Evolutionary conservation across 108 stramenopile species (phyloP), one percentile per base, ranked within the genome.

Genomic region (Stephanodiscus triporus): DNA sequence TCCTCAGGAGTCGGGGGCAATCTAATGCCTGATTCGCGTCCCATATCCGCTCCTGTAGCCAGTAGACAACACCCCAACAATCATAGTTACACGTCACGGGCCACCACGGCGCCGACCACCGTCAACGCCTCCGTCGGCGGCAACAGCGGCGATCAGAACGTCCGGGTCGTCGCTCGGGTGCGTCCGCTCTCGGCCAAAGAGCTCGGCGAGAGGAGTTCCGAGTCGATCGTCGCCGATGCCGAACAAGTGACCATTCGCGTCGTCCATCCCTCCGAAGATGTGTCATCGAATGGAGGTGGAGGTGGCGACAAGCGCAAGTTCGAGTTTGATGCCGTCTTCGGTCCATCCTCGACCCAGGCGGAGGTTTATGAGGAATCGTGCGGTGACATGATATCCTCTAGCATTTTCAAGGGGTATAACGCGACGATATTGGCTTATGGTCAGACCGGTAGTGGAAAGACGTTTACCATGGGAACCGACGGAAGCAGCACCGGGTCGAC

Each of bases 361-460:
- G 78, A 93, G 42, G 89, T 99, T 2, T 99, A 98, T 72, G 87
- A 95, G 45, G 84, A 82, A 6, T 77, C 85, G 20, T 86, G 86
- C 6, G 73, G 72, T 26, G 81, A 87, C 47, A 80, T 91, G 42
- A 86, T 94, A 26, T 20, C 51, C 20, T 20, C 51, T 6, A 24
- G 23, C 23, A 53, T 53, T 42, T 76, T 89, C 64, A 84, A 94
- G 66, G 98, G 98, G 57, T 99, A 97, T 82, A 98, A 99, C 85
- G 97, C 97, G 10, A 98, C 98, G 6, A 88, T 95, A 32, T 75
- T 99, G 47, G 98, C 98, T 5, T 98, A 97, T 74, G 97, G 97
- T 2, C 96, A 99, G 86, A 98, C 97, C 66, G 95, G 94, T 3
- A 86, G 82, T 13, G 96, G 96, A 29, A 95, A 96, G 89, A 96